Conservation (phyloP, 257 asterid species). For the Salvia splendens region DNA sequence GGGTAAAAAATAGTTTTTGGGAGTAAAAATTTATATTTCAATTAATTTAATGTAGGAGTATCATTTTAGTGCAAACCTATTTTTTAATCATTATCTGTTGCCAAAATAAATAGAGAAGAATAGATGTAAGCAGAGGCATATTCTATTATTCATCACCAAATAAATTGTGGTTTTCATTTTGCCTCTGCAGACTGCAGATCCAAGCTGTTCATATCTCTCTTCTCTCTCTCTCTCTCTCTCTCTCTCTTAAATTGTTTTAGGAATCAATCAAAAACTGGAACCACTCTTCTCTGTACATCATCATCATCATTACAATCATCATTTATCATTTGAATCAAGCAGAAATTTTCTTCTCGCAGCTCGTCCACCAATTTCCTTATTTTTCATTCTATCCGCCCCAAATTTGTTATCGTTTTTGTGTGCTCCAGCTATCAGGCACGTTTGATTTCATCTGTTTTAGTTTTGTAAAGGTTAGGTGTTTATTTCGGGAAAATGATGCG, state of each 20-base stretch:
- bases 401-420: slow-evolving; percentile 22
- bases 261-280: slow-evolving; percentile 37
- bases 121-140: slow-evolving; percentile 37
- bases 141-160: slow-evolving; percentile 36
- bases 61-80: too few species aligned
- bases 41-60: too few species aligned
- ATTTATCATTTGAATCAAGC: slow-evolving; percentile 28
- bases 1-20: too few species aligned
- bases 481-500: neutral
- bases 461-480: slow-evolving; percentile 5
- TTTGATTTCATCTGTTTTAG: slow-evolving; percentile 15
- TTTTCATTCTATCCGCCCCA: neutral
- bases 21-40: too few species aligned
- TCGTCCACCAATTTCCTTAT: neutral
- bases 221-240: neutral
- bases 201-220: slow-evolving; percentile 30
- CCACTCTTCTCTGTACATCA: slow-evolving; percentile 35
- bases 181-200: slow-evolving; percentile 45
- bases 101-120: neutral
- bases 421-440: slow-evolving; percentile 22
- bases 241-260: slow-evolving; percentile 24
- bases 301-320: slow-evolving; percentile 29
- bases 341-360: slow-evolving; percentile 6
- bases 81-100: neutral
- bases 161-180: slow-evolving; percentile 49